A percentile compares a stretch with the other conserved stretches of the same genome.
These are phyloP conservation scores for Tripterygium wilfordii DNA, from an alignment of 177 flowering plant genomes.

Conservation along the genomic window DNA sequence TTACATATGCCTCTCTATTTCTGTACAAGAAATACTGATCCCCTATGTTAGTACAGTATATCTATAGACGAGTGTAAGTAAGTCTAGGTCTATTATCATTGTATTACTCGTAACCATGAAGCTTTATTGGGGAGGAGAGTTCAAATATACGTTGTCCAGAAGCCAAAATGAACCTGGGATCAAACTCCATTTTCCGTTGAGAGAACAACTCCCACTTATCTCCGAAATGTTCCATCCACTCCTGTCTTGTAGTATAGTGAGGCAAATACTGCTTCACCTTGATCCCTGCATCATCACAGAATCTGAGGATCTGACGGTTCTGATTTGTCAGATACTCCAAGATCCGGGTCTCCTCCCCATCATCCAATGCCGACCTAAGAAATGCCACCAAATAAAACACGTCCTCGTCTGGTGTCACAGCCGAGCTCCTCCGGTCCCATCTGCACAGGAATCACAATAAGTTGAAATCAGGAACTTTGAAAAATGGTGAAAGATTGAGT, in stretches of 20 bases:
- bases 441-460: conserved; percentile 27
- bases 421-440: conserved; percentile 76
- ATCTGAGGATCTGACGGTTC: conserved; percentile 62
- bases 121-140: neutral
- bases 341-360: conserved; percentile 46
- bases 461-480: neutral
- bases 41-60: too few relatives aligned
- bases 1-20: too few relatives aligned
- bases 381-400: conserved; percentile 81
- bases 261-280: conserved; percentile 72
- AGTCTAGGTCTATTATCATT: too few relatives aligned
- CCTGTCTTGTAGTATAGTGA: conserved; percentile 43
- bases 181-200: conserved; percentile 51
- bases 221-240: conserved; percentile 79
- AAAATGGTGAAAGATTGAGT: too few relatives aligned
- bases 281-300: conserved; percentile 58
- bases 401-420: conserved; percentile 76
- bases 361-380: conserved; percentile 65
- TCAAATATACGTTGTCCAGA: conserved; percentile 76
- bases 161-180: conserved; percentile 66
- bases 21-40: too few relatives aligned
- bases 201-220: conserved; percentile 55
- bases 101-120: too few relatives aligned
- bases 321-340: conserved; percentile 50
- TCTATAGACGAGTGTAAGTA: too few relatives aligned